These are phyloP conservation scores for Pseudodiploospora longispora DNA, from an alignment of 2,329 filamentous ascomycete species.

Conservation along the genomic window DNA sequence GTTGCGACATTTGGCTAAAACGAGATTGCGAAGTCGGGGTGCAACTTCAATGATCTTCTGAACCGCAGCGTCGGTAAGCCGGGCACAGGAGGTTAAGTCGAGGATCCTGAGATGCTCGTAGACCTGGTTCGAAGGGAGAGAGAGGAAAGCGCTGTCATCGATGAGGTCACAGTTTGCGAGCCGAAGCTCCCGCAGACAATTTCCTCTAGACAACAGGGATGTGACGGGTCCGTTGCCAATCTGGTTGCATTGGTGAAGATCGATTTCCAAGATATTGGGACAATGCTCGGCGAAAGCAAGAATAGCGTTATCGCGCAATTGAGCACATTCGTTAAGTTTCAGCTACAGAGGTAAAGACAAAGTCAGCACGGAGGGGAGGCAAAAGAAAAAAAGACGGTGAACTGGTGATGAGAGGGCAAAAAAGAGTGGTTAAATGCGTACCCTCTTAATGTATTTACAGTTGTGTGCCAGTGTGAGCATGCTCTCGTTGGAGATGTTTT, in stretches of 20 bases:
- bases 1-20: conserved; percentile 87
- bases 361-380: conserved; percentile 20
- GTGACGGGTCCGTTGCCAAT: conserved; percentile 81
- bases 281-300: conserved; percentile 81
- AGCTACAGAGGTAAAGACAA: conserved; percentile 43
- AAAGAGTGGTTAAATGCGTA: conserved; percentile 34
- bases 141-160: conserved; percentile 80
- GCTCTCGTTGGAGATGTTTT: conserved; percentile 76
- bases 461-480: conserved; percentile 71
- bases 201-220: conserved; percentile 67
- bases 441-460: conserved; percentile 80
- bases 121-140: conserved; percentile 56
- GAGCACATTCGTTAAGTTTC: conserved; percentile 88
- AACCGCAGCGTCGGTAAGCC: conserved; percentile 78
- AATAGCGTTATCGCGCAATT: conserved; percentile 75
- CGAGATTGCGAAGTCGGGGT: conserved; percentile 82
- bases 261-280: conserved; percentile 90
- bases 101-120: conserved; percentile 90
- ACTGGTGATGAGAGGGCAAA: background rate
- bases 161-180: conserved; percentile 79
- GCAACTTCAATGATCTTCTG: conserved; percentile 81
- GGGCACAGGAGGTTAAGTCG: conserved; percentile 81
- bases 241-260: conserved; percentile 75
- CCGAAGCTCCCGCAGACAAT: conserved; percentile 81
- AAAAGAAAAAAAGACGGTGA: background rate